Base-by-base conservation (phyloP, 208 protist species). In the Porcisia hertigi region DNA sequence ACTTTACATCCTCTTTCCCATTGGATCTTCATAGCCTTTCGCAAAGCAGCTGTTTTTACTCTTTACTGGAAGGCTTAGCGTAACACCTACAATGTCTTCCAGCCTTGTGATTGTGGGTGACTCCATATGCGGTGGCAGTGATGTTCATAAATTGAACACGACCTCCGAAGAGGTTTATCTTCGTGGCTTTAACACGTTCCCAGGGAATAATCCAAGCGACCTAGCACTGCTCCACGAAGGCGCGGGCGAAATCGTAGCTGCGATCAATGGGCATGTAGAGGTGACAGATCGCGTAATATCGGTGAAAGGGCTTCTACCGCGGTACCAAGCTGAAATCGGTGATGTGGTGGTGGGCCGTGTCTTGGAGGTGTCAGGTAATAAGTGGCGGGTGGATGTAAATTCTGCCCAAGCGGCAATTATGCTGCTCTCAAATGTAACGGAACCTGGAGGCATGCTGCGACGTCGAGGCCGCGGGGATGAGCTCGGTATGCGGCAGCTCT, bases 291-390 rank as follows among this genome's bases (percentile, higher is more conserved):
- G 90, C 30, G 92, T 98, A 43, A 88, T 98, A 18, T 98, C 94
- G 18, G 84, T 98, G 23, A 92, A 87, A 62, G 92, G 92, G 0
- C 73, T 87, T 14, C 76, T 81, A 12, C 80, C 92, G 1, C 81
- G 97, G 11, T 99, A 99, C 70, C 77, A 86, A 18, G 96, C 98
- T 8, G 98, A 99, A 71, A 93, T 99, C 39, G 99, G 99, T 5
- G 99, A 99, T 83, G 96, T 99, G 30, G 92, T 99, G 3, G 96
- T 99, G 16, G 97, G 98, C 2, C 83, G 98, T 16, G 88, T 99
- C 53, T 83, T 88, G 7, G 92, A 99, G 66, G 94, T 99, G 0
- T 64, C 80, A 58, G 89, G 93, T 12, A 98, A 98, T 57, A 85
- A 92, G 18, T 99, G 98, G 98, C 96, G 92, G 41, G 92, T 99